These are phyloP conservation scores for Apiotrichum gracile DNA, from an alignment of 1,284 basidiomycete genomes.

Conservation along the genomic window DNA sequence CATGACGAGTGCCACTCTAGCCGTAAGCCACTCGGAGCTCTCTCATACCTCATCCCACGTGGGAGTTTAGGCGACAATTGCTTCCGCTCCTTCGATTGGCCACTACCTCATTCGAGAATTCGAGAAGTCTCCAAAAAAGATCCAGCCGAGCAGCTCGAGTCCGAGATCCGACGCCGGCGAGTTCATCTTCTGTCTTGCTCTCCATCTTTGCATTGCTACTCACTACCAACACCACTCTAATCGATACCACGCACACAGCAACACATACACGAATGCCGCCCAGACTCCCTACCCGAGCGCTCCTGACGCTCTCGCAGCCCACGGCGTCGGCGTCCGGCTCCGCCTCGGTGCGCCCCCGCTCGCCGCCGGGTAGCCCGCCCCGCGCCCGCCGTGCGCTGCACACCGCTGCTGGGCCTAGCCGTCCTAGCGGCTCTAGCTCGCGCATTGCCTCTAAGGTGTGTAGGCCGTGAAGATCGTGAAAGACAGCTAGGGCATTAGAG, in stretches of 20 bases:
- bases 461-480: neutral
- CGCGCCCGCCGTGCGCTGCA: slow-evolving; percentile 1
- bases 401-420: neutral
- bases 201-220: neutral
- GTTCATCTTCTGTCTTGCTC: too few relatives aligned
- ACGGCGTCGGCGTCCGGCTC: neutral
- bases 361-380: neutral
- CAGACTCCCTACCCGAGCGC: slow-evolving; percentile 12
- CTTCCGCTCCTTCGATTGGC: neutral
- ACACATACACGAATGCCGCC: slow-evolving; percentile 9
- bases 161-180: neutral
- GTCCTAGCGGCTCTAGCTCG: neutral
- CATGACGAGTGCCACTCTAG: too few relatives aligned
- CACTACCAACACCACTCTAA: neutral
- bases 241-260: neutral
- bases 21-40: too few relatives aligned
- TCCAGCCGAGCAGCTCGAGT: too few relatives aligned
- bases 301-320: slow-evolving; percentile 8
- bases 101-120: neutral
- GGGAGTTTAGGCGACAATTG: neutral
- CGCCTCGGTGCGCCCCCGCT: neutral
- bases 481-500: too few relatives aligned
- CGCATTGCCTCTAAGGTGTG: neutral
- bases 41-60: neutral
- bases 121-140: neutral